A percentile compares a stretch with the other conserved stretches of the same genome.
Conservation (phyloP, 2,329 filamentous ascomycete genomes). For the Chaetomium sp. region DNA sequence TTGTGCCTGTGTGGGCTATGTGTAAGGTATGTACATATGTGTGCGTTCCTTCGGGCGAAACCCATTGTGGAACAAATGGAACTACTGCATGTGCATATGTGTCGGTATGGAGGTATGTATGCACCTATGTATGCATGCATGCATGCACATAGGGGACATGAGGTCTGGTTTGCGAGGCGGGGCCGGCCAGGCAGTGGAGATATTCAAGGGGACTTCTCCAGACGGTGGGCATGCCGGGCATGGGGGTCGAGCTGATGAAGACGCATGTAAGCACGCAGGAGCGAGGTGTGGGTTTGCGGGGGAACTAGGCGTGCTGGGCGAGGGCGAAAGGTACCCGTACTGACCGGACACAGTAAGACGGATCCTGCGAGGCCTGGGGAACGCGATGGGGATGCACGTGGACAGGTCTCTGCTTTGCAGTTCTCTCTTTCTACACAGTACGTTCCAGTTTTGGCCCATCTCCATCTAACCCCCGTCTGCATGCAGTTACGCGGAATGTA, state of each 20-base stretch:
- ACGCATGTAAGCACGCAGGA: background rate
- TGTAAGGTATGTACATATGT: background rate
- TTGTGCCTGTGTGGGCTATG: background rate
- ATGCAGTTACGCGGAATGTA: background rate
- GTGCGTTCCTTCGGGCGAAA: background rate
- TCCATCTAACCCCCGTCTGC: background rate
- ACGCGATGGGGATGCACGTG: background rate
- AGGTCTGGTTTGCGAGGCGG: background rate
- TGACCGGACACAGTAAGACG: too few relatives aligned
- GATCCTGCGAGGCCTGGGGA: background rate
- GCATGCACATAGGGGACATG: background rate
- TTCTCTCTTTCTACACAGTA: background rate
- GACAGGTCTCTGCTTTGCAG: background rate
- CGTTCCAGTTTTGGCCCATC: too few relatives aligned
- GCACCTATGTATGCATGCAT: too few relatives aligned
- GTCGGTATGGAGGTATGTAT: background rate
- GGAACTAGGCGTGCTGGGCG: background rate
- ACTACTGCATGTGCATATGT: background rate
- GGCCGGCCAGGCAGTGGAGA: background rate
- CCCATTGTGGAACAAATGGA: background rate
- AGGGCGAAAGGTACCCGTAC: background rate
- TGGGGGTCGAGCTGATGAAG: background rate
- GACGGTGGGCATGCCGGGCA: background rate
- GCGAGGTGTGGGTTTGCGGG: constrained; percentile 1
- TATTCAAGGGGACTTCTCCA: background rate